Evolutionary conservation across 1,139 yeast species (phyloP).

Genomic region (Starmera stellimalicola): DNA sequence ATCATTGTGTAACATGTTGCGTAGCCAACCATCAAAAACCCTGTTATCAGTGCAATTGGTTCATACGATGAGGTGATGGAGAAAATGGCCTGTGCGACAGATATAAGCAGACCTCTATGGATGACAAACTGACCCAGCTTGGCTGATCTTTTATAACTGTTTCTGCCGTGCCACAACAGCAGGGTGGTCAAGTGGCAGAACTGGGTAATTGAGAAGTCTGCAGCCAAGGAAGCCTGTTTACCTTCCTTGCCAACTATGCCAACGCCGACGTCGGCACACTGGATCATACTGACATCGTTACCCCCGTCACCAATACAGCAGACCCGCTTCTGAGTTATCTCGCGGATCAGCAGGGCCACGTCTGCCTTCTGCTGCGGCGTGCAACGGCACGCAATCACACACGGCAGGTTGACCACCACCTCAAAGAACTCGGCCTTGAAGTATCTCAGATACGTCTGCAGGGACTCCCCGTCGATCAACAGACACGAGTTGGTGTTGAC

Average conservation of each 20-base stretch:
- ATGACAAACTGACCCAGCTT: constrained; percentile 92
- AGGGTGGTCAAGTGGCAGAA: constrained; percentile 84
- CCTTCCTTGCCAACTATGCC: constrained; percentile 99
- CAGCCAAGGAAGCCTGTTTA: constrained; percentile 92
- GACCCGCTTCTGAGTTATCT: constrained; percentile 76
- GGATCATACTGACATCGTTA: constrained; percentile 98
- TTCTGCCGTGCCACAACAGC: constrained; percentile 95
- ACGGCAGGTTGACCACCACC: constrained; percentile 69
- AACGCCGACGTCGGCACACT: constrained; percentile 97
- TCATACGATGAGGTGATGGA: constrained; percentile 82
- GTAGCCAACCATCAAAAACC: constrained; percentile 98
- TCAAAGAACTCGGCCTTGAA: constrained; percentile 65
- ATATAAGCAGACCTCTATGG: constrained; percentile 88
- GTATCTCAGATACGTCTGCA: constrained; percentile 56
- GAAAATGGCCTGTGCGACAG: constrained; percentile 94
- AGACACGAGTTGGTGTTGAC: constrained; percentile 72
- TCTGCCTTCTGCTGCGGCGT: constrained; percentile 99
- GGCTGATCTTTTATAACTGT: constrained; percentile 91
- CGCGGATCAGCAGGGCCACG: constrained; percentile 72
- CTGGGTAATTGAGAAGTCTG: constrained; percentile 90
- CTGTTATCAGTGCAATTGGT: constrained; percentile 89
- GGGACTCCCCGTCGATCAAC: constrained; percentile 89
- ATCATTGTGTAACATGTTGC: constrained; percentile 97
- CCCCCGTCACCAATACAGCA: constrained; percentile 99
- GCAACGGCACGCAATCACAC: constrained; percentile 96